Conservation (phyloP, 169 alveolate genomes). For the Cryptosporidium tyzzeri region DNA sequence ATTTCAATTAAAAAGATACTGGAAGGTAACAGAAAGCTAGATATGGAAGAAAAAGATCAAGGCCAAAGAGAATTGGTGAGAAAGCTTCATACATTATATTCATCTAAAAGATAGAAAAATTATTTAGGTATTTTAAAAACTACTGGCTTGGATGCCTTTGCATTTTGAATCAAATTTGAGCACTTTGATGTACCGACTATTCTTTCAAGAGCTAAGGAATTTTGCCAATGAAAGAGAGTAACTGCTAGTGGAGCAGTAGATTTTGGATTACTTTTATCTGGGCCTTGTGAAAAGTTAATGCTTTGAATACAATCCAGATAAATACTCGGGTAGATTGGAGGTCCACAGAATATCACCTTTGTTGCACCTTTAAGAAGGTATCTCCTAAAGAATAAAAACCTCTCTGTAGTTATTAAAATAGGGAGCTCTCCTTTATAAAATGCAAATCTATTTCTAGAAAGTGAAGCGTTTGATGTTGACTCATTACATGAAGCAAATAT, state of each 20-base stretch:
- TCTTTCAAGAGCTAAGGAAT: constrained; percentile 70
- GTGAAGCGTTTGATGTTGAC: constrained; percentile 58
- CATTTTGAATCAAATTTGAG: constrained; percentile 31
- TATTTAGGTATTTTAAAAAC: constrained; percentile 12
- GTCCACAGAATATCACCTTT: constrained; percentile 78
- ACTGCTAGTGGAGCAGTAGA: constrained; percentile 29
- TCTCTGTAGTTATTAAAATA: constrained; percentile 80
- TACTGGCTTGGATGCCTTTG: constrained; percentile 36
- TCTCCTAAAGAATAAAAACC: constrained; percentile 83
- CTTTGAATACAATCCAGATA: constrained; percentile 75
- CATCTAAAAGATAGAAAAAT: constrained; percentile 8
- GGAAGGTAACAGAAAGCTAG: constrained; percentile 32
- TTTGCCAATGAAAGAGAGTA: constrained; percentile 54
- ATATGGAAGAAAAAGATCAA: constrained; percentile 24
- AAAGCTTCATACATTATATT: constrained; percentile 30
- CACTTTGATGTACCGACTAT: constrained; percentile 67
- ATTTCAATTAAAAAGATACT: constrained; percentile 51
- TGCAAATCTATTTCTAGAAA: constrained; percentile 72
- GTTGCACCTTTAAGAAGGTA: constrained; percentile 83
- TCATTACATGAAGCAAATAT: constrained; percentile 71
- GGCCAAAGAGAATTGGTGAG: constrained; percentile 61
- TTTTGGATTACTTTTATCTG: constrained; percentile 5
- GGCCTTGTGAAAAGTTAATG: constrained; percentile 36
- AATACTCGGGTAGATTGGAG: constrained; percentile 82
- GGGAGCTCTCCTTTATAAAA: constrained; percentile 75